Percentiles rank a stretch among this genome's conserved stretches.
phyloP scores from a whole-genome alignment of 2,329 filamentous ascomycete species.

The Amphichorda felina region DNA sequence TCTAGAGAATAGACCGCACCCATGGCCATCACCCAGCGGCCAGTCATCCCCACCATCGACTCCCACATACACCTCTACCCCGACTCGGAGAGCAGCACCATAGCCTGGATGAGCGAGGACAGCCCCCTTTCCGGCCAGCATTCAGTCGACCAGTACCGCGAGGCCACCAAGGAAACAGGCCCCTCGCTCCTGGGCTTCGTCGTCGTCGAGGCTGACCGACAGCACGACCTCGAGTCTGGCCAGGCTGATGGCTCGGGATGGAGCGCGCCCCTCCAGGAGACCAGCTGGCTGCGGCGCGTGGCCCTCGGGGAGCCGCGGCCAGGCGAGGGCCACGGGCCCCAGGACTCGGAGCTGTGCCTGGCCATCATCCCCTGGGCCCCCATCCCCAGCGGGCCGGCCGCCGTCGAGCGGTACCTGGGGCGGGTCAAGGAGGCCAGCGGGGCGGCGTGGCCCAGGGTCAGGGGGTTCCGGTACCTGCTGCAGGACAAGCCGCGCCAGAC shows the following conservation, averaged over 20 bases:
- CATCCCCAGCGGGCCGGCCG: conserved; percentile 48
- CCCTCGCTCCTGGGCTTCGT: conserved; percentile 55
- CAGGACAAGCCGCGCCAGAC: conserved; percentile 58
- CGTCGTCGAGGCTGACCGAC: conserved; percentile 74
- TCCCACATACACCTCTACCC: conserved; percentile 88
- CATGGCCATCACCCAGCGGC: not conserved
- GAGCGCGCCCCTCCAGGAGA: too few species aligned
- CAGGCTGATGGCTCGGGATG: conserved; percentile 9
- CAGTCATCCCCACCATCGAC: conserved; percentile 57
- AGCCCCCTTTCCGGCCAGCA: conserved; percentile 42
- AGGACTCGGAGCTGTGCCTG: conserved; percentile 39
- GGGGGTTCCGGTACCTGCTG: conserved; percentile 71
- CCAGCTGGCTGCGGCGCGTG: too few species aligned
- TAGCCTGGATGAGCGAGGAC: conserved; percentile 56
- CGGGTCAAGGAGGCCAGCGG: conserved; percentile 49
- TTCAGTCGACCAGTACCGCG: conserved; percentile 51
- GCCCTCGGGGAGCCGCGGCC: too few species aligned
- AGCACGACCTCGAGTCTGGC: conserved; percentile 41
- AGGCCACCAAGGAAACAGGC: conserved; percentile 23
- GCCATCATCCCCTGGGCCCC: conserved; percentile 80
- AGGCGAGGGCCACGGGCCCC: conserved; percentile 46
- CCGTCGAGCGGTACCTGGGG: conserved; percentile 52
- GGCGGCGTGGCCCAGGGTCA: conserved; percentile 52
- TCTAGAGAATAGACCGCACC: too few species aligned
- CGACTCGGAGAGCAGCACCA: conserved; percentile 47